phyloP scores from a whole-genome alignment of 2,329 filamentous ascomycete species.

The Fusarium redolens region DNA sequence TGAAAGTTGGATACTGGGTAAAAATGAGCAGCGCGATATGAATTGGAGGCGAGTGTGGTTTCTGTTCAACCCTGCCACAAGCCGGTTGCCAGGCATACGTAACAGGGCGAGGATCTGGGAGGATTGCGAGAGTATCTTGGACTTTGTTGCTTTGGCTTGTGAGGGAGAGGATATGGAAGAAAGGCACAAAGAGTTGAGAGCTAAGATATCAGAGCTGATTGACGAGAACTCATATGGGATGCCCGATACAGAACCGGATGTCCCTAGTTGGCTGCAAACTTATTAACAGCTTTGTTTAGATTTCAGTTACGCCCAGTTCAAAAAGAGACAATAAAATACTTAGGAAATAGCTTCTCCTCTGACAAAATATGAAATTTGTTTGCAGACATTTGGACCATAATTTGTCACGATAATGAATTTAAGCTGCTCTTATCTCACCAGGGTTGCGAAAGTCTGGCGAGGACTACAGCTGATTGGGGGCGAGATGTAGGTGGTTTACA shows the following conservation, averaged over 20 bases:
- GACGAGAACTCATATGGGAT: neutral
- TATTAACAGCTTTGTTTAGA: too few relatives aligned
- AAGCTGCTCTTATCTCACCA: too few relatives aligned
- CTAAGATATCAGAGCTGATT: neutral
- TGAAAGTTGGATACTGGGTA: neutral
- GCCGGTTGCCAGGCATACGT: neutral
- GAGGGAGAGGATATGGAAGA: neutral
- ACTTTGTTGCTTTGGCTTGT: neutral
- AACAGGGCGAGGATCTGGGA: conserved; percentile 4
- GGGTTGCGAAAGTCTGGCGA: too few relatives aligned
- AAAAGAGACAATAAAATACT: too few relatives aligned
- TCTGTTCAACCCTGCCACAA: neutral
- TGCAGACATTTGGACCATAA: too few relatives aligned
- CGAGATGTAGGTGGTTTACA: too few relatives aligned
- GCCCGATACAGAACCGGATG: neutral
- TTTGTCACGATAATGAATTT: too few relatives aligned
- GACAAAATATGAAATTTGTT: too few relatives aligned
- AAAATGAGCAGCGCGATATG: fast-evolving
- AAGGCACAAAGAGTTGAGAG: neutral
- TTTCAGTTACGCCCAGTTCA: too few relatives aligned
- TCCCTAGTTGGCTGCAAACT: neutral
- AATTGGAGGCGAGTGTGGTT: conserved; percentile 1
- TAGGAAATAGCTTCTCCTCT: too few relatives aligned
- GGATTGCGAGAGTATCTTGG: neutral
- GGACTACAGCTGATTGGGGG: too few relatives aligned